Conservation (phyloP, 2,329 filamentous ascomycete genomes). For the Didymellaceae sp. region DNA sequence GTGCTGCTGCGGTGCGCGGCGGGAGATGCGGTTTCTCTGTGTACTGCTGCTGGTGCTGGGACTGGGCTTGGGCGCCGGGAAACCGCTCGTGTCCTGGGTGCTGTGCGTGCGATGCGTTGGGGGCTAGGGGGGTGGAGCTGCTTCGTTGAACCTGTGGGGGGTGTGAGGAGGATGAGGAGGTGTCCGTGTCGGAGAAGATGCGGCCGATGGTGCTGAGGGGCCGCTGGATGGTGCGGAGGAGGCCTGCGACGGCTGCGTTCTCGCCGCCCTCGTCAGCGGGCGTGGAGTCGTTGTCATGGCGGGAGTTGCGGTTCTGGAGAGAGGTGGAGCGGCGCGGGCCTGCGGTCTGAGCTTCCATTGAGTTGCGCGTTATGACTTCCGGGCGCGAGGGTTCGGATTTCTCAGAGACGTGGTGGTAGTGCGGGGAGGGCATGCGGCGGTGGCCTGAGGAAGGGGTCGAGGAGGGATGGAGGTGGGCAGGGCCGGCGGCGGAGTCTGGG, state of each 20-base stretch:
- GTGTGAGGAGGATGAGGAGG: constrained; percentile 26
- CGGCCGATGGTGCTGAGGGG: constrained; percentile 90
- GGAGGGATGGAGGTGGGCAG: constrained; percentile 25
- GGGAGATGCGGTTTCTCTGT: not conserved
- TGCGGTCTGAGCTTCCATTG: constrained; percentile 65
- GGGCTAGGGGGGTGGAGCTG: constrained; percentile 58
- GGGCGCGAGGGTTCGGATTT: constrained; percentile 60
- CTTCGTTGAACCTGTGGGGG: constrained; percentile 56
- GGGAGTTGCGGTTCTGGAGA: constrained; percentile 51
- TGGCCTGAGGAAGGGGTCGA: constrained; percentile 36
- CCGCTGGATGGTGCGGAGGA: constrained; percentile 88
- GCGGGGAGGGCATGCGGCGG: constrained; percentile 52
- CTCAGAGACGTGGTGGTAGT: constrained; percentile 52
- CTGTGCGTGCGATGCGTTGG: constrained; percentile 41
- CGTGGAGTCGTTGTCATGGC: constrained; percentile 23
- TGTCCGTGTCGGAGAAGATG: constrained; percentile 81
- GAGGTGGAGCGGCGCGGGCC: constrained; percentile 63
- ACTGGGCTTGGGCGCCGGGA: too few species aligned
- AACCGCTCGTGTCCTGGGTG: constrained; percentile 51
- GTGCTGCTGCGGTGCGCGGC: constrained; percentile 61
- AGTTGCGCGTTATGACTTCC: constrained; percentile 66
- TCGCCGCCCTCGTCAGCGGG: constrained; percentile 70
- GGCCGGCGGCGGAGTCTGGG: constrained; percentile 23
- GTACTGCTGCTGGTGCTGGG: not conserved
- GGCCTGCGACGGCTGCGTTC: constrained; percentile 79